Percentiles rank a stretch among this genome's conserved stretches.
phyloP scores from a whole-genome alignment of 129 eudicot species.

The Logfia minima region DNA sequence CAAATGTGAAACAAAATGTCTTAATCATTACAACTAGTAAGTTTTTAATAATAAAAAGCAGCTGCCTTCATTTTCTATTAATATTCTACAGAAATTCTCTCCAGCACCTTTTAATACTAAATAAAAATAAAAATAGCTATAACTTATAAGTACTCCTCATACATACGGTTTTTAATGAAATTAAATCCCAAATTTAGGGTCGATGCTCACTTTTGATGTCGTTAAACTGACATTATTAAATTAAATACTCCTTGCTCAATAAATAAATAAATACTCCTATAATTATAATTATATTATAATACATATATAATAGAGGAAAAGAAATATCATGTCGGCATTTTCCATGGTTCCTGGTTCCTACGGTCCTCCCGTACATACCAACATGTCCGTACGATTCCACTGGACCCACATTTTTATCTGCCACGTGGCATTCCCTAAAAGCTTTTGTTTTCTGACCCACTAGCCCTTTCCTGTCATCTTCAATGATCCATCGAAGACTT shows the following conservation, averaged over 20 bases:
- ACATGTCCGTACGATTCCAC: constrained; percentile 24
- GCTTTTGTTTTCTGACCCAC: constrained; percentile 10
- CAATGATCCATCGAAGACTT: constrained; percentile 20
- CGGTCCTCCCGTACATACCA: not conserved
- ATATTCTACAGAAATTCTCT: no score
- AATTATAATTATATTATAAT: no score
- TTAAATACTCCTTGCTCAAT: no score
- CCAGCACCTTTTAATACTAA: no score
- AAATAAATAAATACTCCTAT: no score
- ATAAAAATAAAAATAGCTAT: not conserved
- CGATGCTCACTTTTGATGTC: no score
- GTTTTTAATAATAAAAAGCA: not conserved
- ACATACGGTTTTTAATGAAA: no score
- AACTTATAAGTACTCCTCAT: not conserved
- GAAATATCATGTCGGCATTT: not conserved
- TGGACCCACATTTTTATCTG: constrained; percentile 5
- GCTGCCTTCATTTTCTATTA: not conserved
- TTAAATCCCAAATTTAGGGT: no score
- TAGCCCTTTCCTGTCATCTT: constrained; percentile 9
- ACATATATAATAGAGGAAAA: not conserved
- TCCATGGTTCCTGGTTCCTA: not conserved
- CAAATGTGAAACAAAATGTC: not conserved
- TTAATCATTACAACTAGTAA: not conserved
- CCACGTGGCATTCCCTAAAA: constrained; percentile 26
- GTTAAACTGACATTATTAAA: no score